A percentile compares a stretch with the other conserved stretches of the same genome.
phyloP scores from a whole-genome alignment of 2,329 filamentous ascomycete species.

The Pseudopithomyces maydicus region DNA sequence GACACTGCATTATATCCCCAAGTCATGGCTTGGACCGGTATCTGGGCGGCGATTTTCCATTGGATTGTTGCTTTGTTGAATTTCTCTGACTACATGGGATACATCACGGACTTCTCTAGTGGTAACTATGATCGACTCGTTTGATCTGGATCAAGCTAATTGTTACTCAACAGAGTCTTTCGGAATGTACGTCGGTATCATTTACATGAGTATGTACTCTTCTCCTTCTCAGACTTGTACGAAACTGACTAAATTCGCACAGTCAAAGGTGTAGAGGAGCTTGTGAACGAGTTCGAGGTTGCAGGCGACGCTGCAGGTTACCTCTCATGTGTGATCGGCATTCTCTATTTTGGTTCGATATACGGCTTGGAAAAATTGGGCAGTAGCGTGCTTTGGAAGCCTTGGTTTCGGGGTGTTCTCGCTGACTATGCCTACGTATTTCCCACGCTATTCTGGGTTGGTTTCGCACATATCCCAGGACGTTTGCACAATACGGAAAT shows the following conservation, averaged over 20 bases:
- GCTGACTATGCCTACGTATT: slow-evolving; percentile 57
- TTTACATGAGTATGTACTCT: slow-evolving; percentile 54
- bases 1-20: slow-evolving; percentile 57
- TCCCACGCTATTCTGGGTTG: slow-evolving; percentile 60
- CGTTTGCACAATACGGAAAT: slow-evolving; percentile 49
- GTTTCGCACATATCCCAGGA: slow-evolving; percentile 59
- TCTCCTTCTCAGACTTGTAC: too few species aligned
- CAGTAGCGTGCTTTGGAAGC: slow-evolving; percentile 50
- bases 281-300: slow-evolving; percentile 56
- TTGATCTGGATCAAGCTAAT: too few species aligned
- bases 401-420: slow-evolving; percentile 52
- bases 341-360: slow-evolving; percentile 58
- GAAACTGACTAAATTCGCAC: slow-evolving; percentile 2
- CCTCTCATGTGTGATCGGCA: slow-evolving; percentile 56
- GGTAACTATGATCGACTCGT: too few species aligned
- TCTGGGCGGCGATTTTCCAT: slow-evolving; percentile 63
- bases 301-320: slow-evolving; percentile 52
- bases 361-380: slow-evolving; percentile 58
- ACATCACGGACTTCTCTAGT: slow-evolving; percentile 62
- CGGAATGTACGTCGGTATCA: slow-evolving; percentile 61
- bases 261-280: slow-evolving; percentile 63
- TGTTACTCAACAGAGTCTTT: slow-evolving; percentile 49
- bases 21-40: slow-evolving; percentile 62
- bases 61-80: slow-evolving; percentile 61
- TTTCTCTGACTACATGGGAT: slow-evolving; percentile 62